Evolutionary conservation across 1,139 yeast genomes (phyloP).

Genomic region (Candida tetrigidarum): DNA sequence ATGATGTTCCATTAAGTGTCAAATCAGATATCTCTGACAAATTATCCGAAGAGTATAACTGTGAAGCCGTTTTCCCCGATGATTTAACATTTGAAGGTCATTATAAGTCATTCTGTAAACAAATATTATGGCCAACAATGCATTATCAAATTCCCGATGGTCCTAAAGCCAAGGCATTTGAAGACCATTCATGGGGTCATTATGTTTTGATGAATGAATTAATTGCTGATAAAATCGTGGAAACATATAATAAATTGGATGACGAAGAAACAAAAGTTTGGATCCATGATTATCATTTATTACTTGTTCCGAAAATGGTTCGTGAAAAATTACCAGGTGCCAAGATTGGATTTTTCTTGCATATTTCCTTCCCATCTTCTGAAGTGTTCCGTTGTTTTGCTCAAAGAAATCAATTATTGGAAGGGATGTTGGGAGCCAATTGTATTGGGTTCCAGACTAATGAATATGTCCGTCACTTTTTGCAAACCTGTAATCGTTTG

Average conservation of each 20-base stretch:
- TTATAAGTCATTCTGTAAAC: slow-evolving; percentile 88
- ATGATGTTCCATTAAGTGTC: slow-evolving; percentile 64
- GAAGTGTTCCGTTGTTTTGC: slow-evolving; percentile 96
- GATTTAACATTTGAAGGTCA: slow-evolving; percentile 89
- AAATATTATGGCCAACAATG: slow-evolving; percentile 94
- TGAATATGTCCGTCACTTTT: slow-evolving; percentile 91
- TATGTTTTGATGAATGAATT: slow-evolving; percentile 76
- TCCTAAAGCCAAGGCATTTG: slow-evolving; percentile 92
- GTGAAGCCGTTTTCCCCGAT: slow-evolving; percentile 71
- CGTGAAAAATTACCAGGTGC: slow-evolving; percentile 79
- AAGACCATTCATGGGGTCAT: slow-evolving; percentile 92
- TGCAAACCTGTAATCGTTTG: slow-evolving; percentile 86
- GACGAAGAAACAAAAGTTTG: slow-evolving; percentile 64
- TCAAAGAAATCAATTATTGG: slow-evolving; percentile 73
- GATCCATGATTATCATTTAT: slow-evolving; percentile 93
- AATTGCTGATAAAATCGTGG: slow-evolving; percentile 77
- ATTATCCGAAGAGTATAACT: slow-evolving; percentile 51
- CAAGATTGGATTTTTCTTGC: slow-evolving; percentile 88
- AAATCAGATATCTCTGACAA: slow-evolving; percentile 51
- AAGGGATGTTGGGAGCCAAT: slow-evolving; percentile 90
- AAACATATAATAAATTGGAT: slow-evolving; percentile 55
- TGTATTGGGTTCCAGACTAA: slow-evolving; percentile 88
- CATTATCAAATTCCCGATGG: slow-evolving; percentile 97
- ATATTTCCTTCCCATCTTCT: slow-evolving; percentile 93
- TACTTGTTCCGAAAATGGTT: slow-evolving; percentile 86